Conservation (phyloP, 148 eudicot genomes). For the Chenopodium album region DNA sequence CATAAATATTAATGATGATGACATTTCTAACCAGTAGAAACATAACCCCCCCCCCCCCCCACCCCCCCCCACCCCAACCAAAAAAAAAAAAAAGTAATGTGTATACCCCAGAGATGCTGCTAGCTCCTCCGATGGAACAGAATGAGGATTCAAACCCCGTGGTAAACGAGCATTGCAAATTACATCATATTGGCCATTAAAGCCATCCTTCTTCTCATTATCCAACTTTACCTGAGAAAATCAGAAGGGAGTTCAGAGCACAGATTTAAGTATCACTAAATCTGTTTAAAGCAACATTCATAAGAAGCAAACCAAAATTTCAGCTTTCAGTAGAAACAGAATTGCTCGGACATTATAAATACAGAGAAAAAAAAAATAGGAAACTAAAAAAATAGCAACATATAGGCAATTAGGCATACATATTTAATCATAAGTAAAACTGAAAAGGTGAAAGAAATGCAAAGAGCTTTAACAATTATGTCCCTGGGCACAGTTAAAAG, state of each 20-base stretch:
- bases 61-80: too few species aligned
- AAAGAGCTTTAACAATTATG: too few species aligned
- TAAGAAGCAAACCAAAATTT: not conserved
- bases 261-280: not conserved
- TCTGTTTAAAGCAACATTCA: not conserved
- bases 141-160: conserved; percentile 94
- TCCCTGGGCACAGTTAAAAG: too few species aligned
- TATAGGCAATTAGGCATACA: not conserved
- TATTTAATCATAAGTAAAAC: too few species aligned
- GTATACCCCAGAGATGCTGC: conserved; percentile 92
- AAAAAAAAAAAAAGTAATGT: not conserved
- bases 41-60: not conserved
- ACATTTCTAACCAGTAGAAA: not conserved
- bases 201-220: conserved; percentile 66
- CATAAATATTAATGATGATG: not conserved
- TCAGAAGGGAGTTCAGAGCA: conserved; percentile 12
- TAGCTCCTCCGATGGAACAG: conserved; percentile 92
- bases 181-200: conserved; percentile 71
- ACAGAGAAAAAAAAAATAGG: not conserved
- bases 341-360: not conserved
- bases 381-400: not conserved
- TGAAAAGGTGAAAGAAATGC: too few species aligned
- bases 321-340: not conserved
- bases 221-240: conserved; percentile 57
- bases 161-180: conserved; percentile 95